phyloP scores from a whole-genome alignment of 257 asterid genomes.

The Mitragyna speciosa region DNA sequence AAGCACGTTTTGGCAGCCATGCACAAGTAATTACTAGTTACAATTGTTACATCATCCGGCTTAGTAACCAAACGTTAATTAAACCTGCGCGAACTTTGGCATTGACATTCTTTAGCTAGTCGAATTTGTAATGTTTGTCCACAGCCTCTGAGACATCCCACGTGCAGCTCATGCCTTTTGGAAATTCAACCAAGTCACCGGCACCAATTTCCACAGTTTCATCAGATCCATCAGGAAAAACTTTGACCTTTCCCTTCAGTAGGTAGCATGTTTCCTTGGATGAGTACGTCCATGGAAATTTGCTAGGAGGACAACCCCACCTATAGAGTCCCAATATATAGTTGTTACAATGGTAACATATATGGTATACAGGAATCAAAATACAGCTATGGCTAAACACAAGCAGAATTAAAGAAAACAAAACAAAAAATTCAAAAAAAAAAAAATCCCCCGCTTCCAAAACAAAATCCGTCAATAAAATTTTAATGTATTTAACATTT shows the following conservation, averaged over 20 bases:
- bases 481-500: background rate
- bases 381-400: background rate
- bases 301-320: slow-evolving; percentile 53
- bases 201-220: slow-evolving; percentile 45
- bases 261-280: slow-evolving; percentile 44
- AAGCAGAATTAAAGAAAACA: background rate
- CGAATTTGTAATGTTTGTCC: slow-evolving; percentile 47
- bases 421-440: background rate
- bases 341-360: background rate
- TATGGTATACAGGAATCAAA: background rate
- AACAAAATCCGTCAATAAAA: background rate
- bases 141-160: slow-evolving; percentile 54
- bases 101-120: background rate
- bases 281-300: slow-evolving; percentile 55
- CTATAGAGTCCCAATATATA: slow-evolving; percentile 2
- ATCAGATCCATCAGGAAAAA: slow-evolving; percentile 37
- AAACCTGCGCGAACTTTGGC: background rate
- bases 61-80: background rate
- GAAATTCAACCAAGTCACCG: slow-evolving; percentile 48
- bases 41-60: background rate
- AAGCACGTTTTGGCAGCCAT: background rate
- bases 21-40: background rate
- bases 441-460: too few relatives aligned
- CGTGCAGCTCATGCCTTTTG: slow-evolving; percentile 50
- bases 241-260: slow-evolving; percentile 48